These are phyloP conservation scores for Sideroxylon spinosum DNA, from an alignment of 179 eudicot genomes.

Conservation along the genomic window DNA sequence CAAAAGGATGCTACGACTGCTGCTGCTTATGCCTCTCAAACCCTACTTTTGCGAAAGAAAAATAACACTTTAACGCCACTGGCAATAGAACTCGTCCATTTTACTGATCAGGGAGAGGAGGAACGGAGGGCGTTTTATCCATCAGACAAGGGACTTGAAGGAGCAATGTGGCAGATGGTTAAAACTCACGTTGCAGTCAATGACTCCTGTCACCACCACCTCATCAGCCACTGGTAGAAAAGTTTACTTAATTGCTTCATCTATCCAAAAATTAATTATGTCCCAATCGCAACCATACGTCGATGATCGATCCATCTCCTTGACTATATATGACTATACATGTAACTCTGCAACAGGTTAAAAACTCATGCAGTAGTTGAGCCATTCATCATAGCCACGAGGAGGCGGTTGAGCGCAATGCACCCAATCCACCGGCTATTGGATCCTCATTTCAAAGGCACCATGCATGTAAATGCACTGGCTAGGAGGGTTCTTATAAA, in stretches of 20 bases:
- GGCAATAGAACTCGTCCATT: too few relatives aligned
- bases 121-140: conserved; percentile 29
- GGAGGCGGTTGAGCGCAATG: conserved; percentile 46
- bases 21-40: too few relatives aligned
- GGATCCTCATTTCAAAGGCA: conserved; percentile 50
- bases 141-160: conserved; percentile 40
- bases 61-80: too few relatives aligned
- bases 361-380: conserved; percentile 51
- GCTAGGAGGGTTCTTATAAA: conserved; percentile 40
- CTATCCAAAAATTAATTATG: too few relatives aligned
- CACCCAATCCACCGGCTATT: conserved; percentile 51
- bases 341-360: conserved; percentile 25
- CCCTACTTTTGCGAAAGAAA: too few relatives aligned
- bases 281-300: too few relatives aligned
- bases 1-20: too few relatives aligned
- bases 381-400: conserved; percentile 47
- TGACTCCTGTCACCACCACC: conserved; percentile 56
- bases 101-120: conserved; percentile 16
- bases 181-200: conserved; percentile 48
- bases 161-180: conserved; percentile 46
- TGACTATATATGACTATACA: neutral
- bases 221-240: conserved; percentile 48
- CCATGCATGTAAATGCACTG: conserved; percentile 47
- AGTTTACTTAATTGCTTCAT: neutral
- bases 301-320: too few relatives aligned